Evolutionary conservation across 2,329 filamentous ascomycete genomes (phyloP).

Genomic region (Fusarium verrucosum): DNA sequence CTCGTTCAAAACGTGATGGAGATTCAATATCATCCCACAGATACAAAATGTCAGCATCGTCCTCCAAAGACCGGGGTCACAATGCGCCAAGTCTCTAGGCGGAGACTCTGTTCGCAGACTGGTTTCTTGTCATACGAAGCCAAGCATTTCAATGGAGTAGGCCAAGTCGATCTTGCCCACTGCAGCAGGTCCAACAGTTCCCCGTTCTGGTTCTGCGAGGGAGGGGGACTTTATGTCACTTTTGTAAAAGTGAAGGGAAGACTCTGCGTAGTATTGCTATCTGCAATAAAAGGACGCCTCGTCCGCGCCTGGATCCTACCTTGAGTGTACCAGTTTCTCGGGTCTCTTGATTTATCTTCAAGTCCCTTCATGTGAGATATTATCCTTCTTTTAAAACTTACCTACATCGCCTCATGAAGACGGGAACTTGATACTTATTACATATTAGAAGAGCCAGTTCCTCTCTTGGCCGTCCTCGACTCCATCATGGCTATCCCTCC

Average conservation of each 20-base stretch:
- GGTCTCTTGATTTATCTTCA: not conserved
- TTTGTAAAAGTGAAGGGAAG: not conserved
- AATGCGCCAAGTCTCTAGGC: conserved; percentile 34
- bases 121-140: conserved; percentile 21
- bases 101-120: conserved; percentile 16
- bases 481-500: conserved; percentile 31
- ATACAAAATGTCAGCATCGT: conserved; percentile 15
- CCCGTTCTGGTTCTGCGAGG: not conserved
- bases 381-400: not conserved
- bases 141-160: conserved; percentile 19
- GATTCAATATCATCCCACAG: not conserved
- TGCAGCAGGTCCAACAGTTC: conserved; percentile 2
- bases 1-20: not conserved
- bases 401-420: not conserved
- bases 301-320: not conserved
- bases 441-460: not conserved
- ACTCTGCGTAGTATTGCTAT: not conserved
- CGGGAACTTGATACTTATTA: not conserved
- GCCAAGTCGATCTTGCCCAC: conserved; percentile 32
- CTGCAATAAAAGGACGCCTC: conserved; percentile 30
- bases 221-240: conserved; percentile 1
- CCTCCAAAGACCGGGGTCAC: not conserved
- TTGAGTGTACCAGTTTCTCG: not conserved
- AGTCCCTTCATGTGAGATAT: not conserved
- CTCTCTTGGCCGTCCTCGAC: not conserved